These are phyloP conservation scores for Marsdenia floribunda DNA, from an alignment of 257 asterid genomes.

Conservation along the genomic window DNA sequence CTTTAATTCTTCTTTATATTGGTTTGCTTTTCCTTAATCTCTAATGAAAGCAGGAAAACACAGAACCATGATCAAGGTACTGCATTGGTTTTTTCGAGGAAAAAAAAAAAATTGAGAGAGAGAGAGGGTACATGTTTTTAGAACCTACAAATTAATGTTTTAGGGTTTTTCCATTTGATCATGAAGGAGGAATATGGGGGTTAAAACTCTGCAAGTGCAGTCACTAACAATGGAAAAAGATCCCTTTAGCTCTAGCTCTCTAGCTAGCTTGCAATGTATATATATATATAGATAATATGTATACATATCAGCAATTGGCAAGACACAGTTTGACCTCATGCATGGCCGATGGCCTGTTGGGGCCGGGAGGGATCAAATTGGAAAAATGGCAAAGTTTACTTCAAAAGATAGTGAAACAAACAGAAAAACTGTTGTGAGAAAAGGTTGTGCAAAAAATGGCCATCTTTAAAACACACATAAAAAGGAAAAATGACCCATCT, in stretches of 20 bases:
- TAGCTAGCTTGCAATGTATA: not conserved
- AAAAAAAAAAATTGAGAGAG: not conserved
- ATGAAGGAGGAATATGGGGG: not conserved
- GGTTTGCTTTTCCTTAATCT: not conserved
- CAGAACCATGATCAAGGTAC: not conserved
- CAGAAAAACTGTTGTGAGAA: not conserved
- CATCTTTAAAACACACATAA: not conserved
- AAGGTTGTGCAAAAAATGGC: conserved; percentile 17
- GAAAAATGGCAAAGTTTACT: conserved; percentile 3
- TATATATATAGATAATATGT: no score
- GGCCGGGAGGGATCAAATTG: not conserved
- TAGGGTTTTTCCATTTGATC: conserved; percentile 5
- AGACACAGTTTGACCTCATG: not conserved
- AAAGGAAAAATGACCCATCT: no score
- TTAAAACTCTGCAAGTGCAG: not conserved
- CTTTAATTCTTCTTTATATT: not conserved
- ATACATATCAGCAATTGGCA: no score
- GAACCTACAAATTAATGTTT: not conserved
- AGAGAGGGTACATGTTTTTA: not conserved
- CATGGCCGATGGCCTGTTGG: not conserved
- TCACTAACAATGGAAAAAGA: conserved; percentile 2
- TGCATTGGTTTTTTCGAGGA: not conserved
- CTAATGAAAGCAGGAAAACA: not conserved
- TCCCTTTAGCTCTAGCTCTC: not conserved
- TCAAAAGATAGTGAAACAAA: conserved; percentile 20